Conservation (phyloP, 2,329 filamentous ascomycete species). For the Xylariaceae sp. region DNA sequence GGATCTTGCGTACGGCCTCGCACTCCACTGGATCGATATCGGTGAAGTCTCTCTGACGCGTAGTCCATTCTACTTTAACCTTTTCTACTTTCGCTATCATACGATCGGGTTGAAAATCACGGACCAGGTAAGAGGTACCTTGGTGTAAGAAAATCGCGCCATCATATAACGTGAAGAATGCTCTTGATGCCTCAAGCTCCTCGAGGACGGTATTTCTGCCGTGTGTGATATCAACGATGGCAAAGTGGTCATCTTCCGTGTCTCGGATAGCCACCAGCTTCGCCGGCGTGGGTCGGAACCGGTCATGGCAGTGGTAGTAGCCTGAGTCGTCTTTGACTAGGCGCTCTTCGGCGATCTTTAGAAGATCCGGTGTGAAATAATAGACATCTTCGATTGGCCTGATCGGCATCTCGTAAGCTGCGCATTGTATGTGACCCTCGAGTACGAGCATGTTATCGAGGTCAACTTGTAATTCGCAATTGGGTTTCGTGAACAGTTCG, state of each 20-base stretch:
- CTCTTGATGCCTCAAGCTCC: conserved; percentile 92
- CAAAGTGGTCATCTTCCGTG: conserved; percentile 84
- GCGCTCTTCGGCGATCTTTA: conserved; percentile 65
- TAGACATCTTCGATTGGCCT: conserved; percentile 64
- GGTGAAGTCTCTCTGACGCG: conserved; percentile 85
- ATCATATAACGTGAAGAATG: conserved; percentile 93
- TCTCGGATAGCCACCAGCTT: conserved; percentile 83
- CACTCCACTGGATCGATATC: conserved; percentile 93
- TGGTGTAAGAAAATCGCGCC: conserved; percentile 96
- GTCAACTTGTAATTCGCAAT: conserved; percentile 84
- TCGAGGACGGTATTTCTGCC: conserved; percentile 81
- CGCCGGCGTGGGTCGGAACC: conserved; percentile 80
- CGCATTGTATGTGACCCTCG: conserved; percentile 93
- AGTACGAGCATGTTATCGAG: conserved; percentile 85
- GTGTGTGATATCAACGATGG: conserved; percentile 82
- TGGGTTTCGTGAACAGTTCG: conserved; percentile 87
- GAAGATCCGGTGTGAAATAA: conserved; percentile 75
- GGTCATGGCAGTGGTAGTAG: conserved; percentile 84
- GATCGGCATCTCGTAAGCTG: conserved; percentile 91
- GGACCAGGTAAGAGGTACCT: conserved; percentile 85
- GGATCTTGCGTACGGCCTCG: conserved; percentile 72
- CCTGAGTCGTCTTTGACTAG: conserved; percentile 68
- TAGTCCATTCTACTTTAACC: conserved; percentile 93
- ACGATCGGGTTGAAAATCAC: conserved; percentile 75
- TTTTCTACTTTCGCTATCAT: conserved; percentile 81